phyloP scores from a whole-genome alignment of 495 filamentous ascomycete species.

The Neurospora sublineolata region DNA sequence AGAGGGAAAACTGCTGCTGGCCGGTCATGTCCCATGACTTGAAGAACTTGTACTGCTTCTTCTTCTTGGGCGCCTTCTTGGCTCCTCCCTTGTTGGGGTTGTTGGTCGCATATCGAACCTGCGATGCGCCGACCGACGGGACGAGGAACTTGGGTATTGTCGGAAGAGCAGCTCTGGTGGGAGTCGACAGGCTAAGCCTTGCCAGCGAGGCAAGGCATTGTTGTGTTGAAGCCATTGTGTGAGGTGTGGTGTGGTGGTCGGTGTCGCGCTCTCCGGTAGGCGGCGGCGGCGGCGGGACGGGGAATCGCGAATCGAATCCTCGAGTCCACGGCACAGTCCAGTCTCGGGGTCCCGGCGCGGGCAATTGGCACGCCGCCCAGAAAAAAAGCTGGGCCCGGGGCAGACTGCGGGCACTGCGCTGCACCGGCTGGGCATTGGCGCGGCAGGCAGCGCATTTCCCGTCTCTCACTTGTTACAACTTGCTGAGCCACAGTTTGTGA shows the following conservation, averaged over 20 bases:
- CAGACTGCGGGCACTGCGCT: neutral
- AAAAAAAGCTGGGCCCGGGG: conserved; percentile 20
- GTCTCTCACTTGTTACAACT: neutral
- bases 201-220: conserved; percentile 52
- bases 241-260: neutral
- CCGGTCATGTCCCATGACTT: conserved; percentile 46
- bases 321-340: neutral
- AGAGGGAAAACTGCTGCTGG: conserved; percentile 62
- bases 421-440: neutral
- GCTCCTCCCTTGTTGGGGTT: conserved; percentile 19
- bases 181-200: conserved; percentile 37
- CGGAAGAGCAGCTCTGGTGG: conserved; percentile 20
- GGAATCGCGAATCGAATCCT: conserved; percentile 7
- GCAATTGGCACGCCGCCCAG: neutral
- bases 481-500: neutral
- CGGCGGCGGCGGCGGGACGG: neutral
- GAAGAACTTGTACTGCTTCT: conserved; percentile 54
- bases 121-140: conserved; percentile 22
- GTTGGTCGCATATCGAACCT: conserved; percentile 28
- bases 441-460: neutral
- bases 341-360: neutral
- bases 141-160: conserved; percentile 33
- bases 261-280: neutral
- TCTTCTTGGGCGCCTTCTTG: conserved; percentile 38
- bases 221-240: conserved; percentile 31